These are phyloP conservation scores for Schwanniomyces occidentalis DNA, from an alignment of 805 yeast genomes.

Conservation along the genomic window DNA sequence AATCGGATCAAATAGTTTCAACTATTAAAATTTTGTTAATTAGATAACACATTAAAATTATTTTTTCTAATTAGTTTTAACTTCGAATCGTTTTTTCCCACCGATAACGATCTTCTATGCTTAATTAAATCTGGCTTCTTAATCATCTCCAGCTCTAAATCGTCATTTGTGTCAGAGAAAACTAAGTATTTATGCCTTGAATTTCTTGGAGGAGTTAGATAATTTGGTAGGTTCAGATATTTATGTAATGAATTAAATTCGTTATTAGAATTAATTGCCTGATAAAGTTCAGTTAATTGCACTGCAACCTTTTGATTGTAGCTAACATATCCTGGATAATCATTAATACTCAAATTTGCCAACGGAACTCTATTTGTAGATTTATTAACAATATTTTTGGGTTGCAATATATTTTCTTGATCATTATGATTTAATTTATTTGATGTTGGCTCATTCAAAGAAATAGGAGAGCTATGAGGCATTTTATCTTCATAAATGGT, in stretches of 20 bases:
- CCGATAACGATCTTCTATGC: constrained; percentile 37
- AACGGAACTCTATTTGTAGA: constrained; percentile 24
- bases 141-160: constrained; percentile 20
- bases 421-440: constrained; percentile 31
- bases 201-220: constrained; percentile 35
- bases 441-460: constrained; percentile 6
- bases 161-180: constrained; percentile 16
- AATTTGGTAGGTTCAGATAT: constrained; percentile 29
- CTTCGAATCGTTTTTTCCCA: constrained; percentile 40
- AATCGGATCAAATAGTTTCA: not conserved
- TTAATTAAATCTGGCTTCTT: constrained; percentile 19
- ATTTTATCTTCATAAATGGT: constrained; percentile 21
- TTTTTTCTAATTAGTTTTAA: constrained; percentile 33
- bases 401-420: constrained; percentile 44
- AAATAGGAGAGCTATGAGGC: not conserved
- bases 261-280: constrained; percentile 30
- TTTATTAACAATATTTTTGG: constrained; percentile 15
- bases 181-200: constrained; percentile 20
- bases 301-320: constrained; percentile 8
- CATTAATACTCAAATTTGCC: constrained; percentile 26
- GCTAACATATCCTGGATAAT: constrained; percentile 30
- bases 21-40: too few species aligned
- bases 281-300: constrained; percentile 28
- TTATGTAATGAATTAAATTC: constrained; percentile 31
- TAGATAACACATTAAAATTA: constrained; percentile 26